Evolutionary conservation across 2,329 filamentous ascomycete genomes (phyloP), one percentile per base, ranked within the genome.

Genomic region (Zymoseptoria ardabiliae): DNA sequence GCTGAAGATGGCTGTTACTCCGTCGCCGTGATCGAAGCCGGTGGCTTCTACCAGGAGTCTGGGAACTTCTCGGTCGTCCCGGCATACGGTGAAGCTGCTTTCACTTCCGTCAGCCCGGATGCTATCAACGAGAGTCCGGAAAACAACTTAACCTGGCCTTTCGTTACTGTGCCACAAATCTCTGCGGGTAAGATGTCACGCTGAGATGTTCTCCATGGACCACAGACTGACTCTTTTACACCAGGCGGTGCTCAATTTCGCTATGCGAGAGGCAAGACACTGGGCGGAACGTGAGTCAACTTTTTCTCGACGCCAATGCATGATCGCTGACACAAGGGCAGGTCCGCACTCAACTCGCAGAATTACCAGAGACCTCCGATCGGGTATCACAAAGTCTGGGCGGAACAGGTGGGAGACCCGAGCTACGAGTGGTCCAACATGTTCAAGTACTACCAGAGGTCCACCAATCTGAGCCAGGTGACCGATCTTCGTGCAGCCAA

Each of bases 381-480:
- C 7, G 70, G 65, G 5, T 68, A 68, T 13, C 66, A 73, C 57
- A 63, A 71, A 49, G 56, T 56, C 48, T 75, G 74, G 74, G 72
- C 72, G 2, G 65, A 75, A 23, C 58, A 66, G 23, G 73, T 75
- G 5, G 70, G 64, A 10, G 73, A 76, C 54, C 53, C 70, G 55
- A 69, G 41, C 65, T 70, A 55, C 65, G 62, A 61, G 7, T 74
- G 65, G 57, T 64, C 66, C 49, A 65, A 68, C 50, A 48, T 69
- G 54, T 50, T 70, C 61, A 58, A 62, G 50, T 61, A 60, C 56
- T 62, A 64, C 63, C 9, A 55, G 20, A 49, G 30, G 4, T 23
- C 56, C 1, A 23, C 54, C n/a, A 50, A 54, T 3, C 56, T 50
- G 41, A 52, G 9, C 11, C 17, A 50, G 45, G 52, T 62, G 50